A percentile compares a stretch with the other conserved stretches of the same genome.
These are phyloP conservation scores for Oleoguttula mirabilis DNA, from an alignment of 495 filamentous ascomycete species.

Conservation along the genomic window DNA sequence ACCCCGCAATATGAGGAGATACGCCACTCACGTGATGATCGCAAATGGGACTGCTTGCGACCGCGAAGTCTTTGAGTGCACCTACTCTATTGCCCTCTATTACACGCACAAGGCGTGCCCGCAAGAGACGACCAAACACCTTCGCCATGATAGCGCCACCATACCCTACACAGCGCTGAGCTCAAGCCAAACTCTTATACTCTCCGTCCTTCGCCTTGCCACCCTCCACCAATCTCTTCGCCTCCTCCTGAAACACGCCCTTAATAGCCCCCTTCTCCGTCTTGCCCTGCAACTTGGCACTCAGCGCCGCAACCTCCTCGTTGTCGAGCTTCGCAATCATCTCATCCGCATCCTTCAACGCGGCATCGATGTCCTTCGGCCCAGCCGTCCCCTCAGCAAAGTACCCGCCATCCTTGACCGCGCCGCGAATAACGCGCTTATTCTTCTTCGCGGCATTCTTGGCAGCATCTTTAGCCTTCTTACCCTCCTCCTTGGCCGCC, in stretches of 20 bases:
- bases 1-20: no score
- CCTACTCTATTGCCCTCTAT: no score
- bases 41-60: no score
- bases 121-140: no score
- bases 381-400: constrained; percentile 56
- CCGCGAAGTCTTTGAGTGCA: no score
- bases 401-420: constrained; percentile 96
- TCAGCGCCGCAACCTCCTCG: constrained; percentile 73
- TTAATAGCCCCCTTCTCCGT: constrained; percentile 51
- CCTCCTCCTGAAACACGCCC: constrained; percentile 50
- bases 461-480: constrained; percentile 94
- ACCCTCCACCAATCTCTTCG: constrained; percentile 56
- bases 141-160: no score
- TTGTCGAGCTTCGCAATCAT: constrained; percentile 77
- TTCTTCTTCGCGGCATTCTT: constrained; percentile 99
- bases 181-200: constrained; percentile 25
- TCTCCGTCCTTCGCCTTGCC: constrained; percentile 80
- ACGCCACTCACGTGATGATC: no score
- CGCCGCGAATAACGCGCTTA: constrained; percentile 81
- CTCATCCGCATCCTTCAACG: constrained; percentile 79
- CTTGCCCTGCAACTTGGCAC: constrained; percentile 56
- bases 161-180: no score
- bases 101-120: no score
- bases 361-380: constrained; percentile 61
- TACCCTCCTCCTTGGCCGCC: constrained; percentile 63